Evolutionary conservation across 2,329 filamentous ascomycete species (phyloP).

Genomic region (Talaromyces piceae): DNA sequence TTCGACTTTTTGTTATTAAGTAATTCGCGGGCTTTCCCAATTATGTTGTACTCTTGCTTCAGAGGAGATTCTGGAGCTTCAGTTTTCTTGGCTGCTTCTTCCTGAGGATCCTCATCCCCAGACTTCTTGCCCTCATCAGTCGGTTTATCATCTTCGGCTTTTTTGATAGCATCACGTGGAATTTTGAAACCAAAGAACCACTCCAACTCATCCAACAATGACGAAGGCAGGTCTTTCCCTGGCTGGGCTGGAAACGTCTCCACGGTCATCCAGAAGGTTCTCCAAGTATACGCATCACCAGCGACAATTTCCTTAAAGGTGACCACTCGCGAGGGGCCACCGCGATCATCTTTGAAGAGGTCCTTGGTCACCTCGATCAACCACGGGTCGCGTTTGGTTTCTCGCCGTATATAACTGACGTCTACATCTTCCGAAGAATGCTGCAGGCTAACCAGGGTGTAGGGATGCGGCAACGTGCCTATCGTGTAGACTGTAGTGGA

Average conservation of each 20-base stretch:
- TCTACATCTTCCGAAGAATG: constrained; percentile 54
- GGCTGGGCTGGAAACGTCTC: constrained; percentile 45
- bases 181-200: constrained; percentile 87
- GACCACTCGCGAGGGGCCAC: constrained; percentile 59
- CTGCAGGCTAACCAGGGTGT: constrained; percentile 66
- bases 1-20: constrained; percentile 33
- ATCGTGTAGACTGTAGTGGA: constrained; percentile 68
- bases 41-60: constrained; percentile 39
- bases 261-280: constrained; percentile 76
- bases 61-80: constrained; percentile 20
- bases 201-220: constrained; percentile 58
- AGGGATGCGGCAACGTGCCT: constrained; percentile 83
- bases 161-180: constrained; percentile 45
- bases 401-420: constrained; percentile 57
- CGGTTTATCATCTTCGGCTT: constrained; percentile 7
- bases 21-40: constrained; percentile 44
- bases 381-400: constrained; percentile 72
- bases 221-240: constrained; percentile 48
- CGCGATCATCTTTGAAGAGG: constrained; percentile 56
- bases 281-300: constrained; percentile 53
- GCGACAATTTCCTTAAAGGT: constrained; percentile 77
- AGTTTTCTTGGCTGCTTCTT: constrained; percentile 30
- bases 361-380: constrained; percentile 63
- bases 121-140: constrained; percentile 15
- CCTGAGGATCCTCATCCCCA: background rate